Conservation (phyloP, 352 stramenopile species). For the Globisporangium nodosum region DNA sequence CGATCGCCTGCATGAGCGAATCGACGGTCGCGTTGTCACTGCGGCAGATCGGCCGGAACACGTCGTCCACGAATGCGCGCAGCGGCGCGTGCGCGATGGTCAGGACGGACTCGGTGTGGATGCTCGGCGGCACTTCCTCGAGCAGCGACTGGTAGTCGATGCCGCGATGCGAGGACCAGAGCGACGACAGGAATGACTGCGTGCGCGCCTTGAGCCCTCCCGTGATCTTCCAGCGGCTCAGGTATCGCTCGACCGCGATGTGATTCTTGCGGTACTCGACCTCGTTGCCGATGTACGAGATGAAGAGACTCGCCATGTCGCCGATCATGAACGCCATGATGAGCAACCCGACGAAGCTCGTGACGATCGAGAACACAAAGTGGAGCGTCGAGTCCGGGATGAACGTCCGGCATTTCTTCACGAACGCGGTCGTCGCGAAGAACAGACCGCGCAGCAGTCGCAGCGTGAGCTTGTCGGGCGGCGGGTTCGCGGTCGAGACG, state of each 20-base stretch:
- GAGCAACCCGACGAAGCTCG: slow-evolving; percentile 43
- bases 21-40: slow-evolving; percentile 19
- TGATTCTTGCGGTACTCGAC: slow-evolving; percentile 70
- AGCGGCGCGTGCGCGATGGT: slow-evolving; percentile 39
- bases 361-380: slow-evolving; percentile 36
- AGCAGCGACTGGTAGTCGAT: slow-evolving; percentile 57
- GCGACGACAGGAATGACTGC: slow-evolving; percentile 47
- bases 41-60: slow-evolving; percentile 36
- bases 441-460: slow-evolving; percentile 42
- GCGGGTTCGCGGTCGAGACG: slow-evolving; percentile 22
- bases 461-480: slow-evolving; percentile 21
- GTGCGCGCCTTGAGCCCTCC: slow-evolving; percentile 33
- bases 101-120: slow-evolving; percentile 47
- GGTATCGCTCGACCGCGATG: slow-evolving; percentile 55
- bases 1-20: slow-evolving; percentile 30
- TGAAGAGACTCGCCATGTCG: slow-evolving; percentile 65
- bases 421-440: slow-evolving; percentile 44
- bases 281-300: slow-evolving; percentile 69
- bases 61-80: slow-evolving; percentile 24
- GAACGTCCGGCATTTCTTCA: slow-evolving; percentile 44
- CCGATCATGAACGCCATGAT: slow-evolving; percentile 66
- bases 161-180: slow-evolving; percentile 58
- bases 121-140: slow-evolving; percentile 36
- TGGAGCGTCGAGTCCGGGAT: slow-evolving; percentile 18
- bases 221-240: slow-evolving; percentile 43